Evolutionary conservation across 768 basidiomycete genomes (phyloP).

Genomic region (Tylopilus vinaceipallidus): DNA sequence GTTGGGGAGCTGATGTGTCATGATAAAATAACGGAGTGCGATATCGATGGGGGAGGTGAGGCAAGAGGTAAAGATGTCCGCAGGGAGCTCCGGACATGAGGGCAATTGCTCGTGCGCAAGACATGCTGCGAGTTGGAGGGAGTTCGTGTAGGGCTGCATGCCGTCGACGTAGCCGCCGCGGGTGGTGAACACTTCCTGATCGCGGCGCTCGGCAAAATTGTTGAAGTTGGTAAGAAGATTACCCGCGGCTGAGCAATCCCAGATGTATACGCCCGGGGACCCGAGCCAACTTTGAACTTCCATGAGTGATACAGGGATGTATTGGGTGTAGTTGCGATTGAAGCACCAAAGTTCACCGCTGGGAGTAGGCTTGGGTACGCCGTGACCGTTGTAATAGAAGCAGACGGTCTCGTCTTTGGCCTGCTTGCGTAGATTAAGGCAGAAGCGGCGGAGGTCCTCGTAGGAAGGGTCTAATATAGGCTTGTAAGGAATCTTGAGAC

Average conservation of each 20-base stretch:
- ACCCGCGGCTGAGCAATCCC: constrained; percentile 99
- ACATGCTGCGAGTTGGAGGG: constrained; percentile 94
- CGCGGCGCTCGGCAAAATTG: constrained; percentile 69
- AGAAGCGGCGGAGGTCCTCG: constrained; percentile 89
- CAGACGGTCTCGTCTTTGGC: constrained; percentile 93
- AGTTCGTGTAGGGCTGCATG: constrained; percentile 73
- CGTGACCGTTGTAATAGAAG: constrained; percentile 98
- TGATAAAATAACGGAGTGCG: constrained; percentile 89
- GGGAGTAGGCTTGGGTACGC: constrained; percentile 93
- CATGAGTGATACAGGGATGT: constrained; percentile 93
- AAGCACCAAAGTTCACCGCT: constrained; percentile 99
- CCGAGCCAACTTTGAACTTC: constrained; percentile 94
- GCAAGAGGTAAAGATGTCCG: constrained; percentile 96
- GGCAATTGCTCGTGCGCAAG: constrained; percentile 88
- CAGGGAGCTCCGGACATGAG: constrained; percentile 93
- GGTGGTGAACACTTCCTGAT: constrained; percentile 57
- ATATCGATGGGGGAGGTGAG: constrained; percentile 98
- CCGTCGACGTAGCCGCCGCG: constrained; percentile 61
- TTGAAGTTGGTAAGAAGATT: constrained; percentile 91
- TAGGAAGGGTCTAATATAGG: constrained; percentile 93
- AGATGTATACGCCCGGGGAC: constrained; percentile 94
- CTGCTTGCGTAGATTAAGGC: constrained; percentile 75
- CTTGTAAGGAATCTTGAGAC: constrained; percentile 92
- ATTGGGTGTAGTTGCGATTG: constrained; percentile 95
- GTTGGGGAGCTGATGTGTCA: constrained; percentile 82